Conservation (phyloP, 1,284 basidiomycete species). For the Cutaneotrichosporon arboriforme region DNA sequence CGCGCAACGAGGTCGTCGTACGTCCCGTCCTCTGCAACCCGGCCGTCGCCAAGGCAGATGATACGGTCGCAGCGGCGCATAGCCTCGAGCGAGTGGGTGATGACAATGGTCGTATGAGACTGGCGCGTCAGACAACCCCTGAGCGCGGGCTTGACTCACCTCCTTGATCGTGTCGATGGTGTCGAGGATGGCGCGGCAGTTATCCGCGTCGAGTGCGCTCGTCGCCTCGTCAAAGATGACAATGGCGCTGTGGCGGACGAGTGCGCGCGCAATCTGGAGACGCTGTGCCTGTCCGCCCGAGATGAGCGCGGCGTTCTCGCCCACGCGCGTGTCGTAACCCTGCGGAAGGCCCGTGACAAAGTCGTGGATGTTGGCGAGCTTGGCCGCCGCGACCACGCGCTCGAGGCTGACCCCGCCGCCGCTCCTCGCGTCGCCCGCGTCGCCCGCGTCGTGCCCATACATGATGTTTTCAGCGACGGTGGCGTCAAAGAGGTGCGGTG, state of each 20-base stretch:
- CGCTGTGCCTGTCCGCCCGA: slow-evolving; percentile 95
- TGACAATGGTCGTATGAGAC: slow-evolving; percentile 74
- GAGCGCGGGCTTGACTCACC: slow-evolving; percentile 28
- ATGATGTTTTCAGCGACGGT: slow-evolving; percentile 79
- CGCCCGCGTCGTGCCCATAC: slow-evolving; percentile 64
- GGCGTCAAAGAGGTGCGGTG: slow-evolving; percentile 78
- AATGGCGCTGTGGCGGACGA: slow-evolving; percentile 65
- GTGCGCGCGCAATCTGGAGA: slow-evolving; percentile 82
- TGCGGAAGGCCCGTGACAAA: slow-evolving; percentile 68
- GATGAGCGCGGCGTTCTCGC: slow-evolving; percentile 80
- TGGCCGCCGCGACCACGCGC: slow-evolving; percentile 65
- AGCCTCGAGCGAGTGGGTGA: slow-evolving; percentile 86
- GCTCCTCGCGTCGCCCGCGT: slow-evolving; percentile 53
- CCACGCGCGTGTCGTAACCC: slow-evolving; percentile 78
- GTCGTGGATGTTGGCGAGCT: slow-evolving; percentile 74
- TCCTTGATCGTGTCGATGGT: slow-evolving; percentile 62
- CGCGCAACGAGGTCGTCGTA: slow-evolving; percentile 65
- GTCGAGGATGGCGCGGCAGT: slow-evolving; percentile 72
- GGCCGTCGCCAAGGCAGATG: slow-evolving; percentile 71
- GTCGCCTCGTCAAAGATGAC: slow-evolving; percentile 93
- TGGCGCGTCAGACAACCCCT: slow-evolving; percentile 4
- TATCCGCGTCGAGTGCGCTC: slow-evolving; percentile 75
- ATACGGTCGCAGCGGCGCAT: slow-evolving; percentile 92
- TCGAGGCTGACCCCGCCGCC: slow-evolving; percentile 48
- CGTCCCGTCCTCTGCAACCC: slow-evolving; percentile 70